Evolutionary conservation across 805 yeast species (phyloP), one percentile per base, ranked within the genome.

Genomic region (Torulaspora gathmanii): DNA sequence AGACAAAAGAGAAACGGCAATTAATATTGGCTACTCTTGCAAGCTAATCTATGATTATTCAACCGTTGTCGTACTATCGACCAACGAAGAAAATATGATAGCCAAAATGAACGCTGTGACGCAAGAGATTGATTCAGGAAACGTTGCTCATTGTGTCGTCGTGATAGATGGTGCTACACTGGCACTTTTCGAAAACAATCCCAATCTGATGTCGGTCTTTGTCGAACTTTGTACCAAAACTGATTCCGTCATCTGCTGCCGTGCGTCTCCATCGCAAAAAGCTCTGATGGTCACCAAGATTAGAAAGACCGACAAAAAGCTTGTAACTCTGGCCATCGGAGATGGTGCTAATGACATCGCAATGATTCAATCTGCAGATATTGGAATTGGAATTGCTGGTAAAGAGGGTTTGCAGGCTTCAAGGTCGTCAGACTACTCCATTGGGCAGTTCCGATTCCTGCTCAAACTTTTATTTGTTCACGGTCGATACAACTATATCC

Each of bases 281-380:
- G 96, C 98, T 0, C 71, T 77, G 23, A 82, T 93, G 86, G 98
- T 93, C 2, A 66, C 79, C 22, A 74, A 81, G 27, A 88, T 95
- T n/a, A 74, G 98, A 41, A 70, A 74, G n/a, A 69, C 82, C 46
- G 76, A 83, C 56, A 80, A 74, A 40, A 68, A 68, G 1, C 75
- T 86, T 33, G 96, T 93, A 5, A 88, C 97, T 0, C 72, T 93
- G 50, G 99, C 99, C 0, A 86, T 93, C 61, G 99, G 99, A 6
- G 99, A 93, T 68, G 99, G 99, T 52, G 99, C 99, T 2, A 93
- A 93, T 62, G 99, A 93, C 66, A 90, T 93, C 61, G 98, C 99
- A 1, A 93, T 93, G 99, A 93, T 93, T 50, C 97, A 93, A 69
- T 84, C 95, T 59, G 99, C 99, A 0, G 98, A 93, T 65, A 88